Conservation (phyloP, 2,329 filamentous ascomycete genomes). For the Arthroderma sp. region DNA sequence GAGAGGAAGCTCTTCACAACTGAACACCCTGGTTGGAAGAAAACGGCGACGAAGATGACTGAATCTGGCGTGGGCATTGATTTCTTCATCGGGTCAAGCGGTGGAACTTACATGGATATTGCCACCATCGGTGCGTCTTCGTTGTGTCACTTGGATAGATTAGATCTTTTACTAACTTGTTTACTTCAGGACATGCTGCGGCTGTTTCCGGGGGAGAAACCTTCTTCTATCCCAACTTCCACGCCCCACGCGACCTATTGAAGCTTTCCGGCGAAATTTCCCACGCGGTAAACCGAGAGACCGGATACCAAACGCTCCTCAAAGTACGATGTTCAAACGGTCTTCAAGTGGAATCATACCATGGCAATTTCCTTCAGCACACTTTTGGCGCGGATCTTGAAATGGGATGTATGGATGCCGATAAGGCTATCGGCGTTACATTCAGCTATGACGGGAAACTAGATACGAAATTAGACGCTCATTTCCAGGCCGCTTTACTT, state of each 20-base stretch:
- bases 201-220: conserved; percentile 86
- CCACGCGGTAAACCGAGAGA: conserved; percentile 76
- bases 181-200: conserved; percentile 56
- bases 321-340: conserved; percentile 97
- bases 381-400: conserved; percentile 91
- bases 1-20: conserved; percentile 87
- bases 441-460: conserved; percentile 96
- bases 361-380: conserved; percentile 92
- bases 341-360: conserved; percentile 82
- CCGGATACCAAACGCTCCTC: conserved; percentile 91
- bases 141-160: not conserved
- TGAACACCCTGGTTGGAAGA: conserved; percentile 78
- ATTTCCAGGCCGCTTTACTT: conserved; percentile 89
- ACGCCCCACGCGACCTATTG: conserved; percentile 68
- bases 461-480: conserved; percentile 89
- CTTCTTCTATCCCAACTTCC: conserved; percentile 95
- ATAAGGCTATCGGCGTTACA: conserved; percentile 82
- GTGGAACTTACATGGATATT: conserved; percentile 82
- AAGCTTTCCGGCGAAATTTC: conserved; percentile 76
- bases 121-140: conserved; percentile 63
- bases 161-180: conserved; percentile 12
- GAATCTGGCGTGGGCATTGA: conserved; percentile 77
- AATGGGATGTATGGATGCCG: conserved; percentile 79
- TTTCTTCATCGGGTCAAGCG: conserved; percentile 86
- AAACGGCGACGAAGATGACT: conserved; percentile 75